phyloP scores from a whole-genome alignment of 2,329 filamentous ascomycete genomes.

The Dothistroma pini region DNA sequence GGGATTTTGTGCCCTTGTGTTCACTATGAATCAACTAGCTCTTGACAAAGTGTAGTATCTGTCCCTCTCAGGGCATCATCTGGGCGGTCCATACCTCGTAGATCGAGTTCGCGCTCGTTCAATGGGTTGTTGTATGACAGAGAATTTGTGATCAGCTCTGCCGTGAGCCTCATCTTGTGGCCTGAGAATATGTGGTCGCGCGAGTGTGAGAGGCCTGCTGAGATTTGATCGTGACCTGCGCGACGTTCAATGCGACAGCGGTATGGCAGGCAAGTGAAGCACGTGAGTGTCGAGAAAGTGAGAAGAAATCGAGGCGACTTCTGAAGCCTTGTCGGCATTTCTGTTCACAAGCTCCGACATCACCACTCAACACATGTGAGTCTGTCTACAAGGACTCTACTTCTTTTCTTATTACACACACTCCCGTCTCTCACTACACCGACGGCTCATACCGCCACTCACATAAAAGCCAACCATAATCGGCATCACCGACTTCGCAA shows the following conservation, averaged over 20 bases:
- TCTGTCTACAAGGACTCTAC: not conserved
- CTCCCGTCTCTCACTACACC: not conserved
- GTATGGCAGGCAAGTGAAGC: slow-evolving; percentile 1
- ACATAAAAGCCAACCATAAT: not conserved
- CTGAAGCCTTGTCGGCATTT: not conserved
- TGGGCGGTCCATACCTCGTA: slow-evolving; percentile 77
- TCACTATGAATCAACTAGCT: slow-evolving; percentile 40
- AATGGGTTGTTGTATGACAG: slow-evolving; percentile 98
- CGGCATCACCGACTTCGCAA: not conserved
- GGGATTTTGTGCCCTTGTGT: slow-evolving; percentile 92
- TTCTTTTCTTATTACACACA: not conserved
- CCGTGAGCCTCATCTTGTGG: slow-evolving; percentile 80
- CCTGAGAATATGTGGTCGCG: not conserved
- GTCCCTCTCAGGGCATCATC: slow-evolving; percentile 70
- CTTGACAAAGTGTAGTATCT: slow-evolving; percentile 78
- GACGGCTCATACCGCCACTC: not conserved
- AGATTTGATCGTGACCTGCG: not conserved
- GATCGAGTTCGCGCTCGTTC: slow-evolving; percentile 97
- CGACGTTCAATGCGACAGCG: not conserved
- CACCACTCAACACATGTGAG: not conserved
- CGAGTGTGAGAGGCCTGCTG: not conserved
- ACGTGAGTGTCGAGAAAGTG: slow-evolving; percentile 1
- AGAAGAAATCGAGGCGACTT: not conserved
- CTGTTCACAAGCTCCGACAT: not conserved
- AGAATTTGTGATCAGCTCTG: slow-evolving; percentile 89